Conservation (phyloP, 257 asterid species). For the Gentiana macrophylla region DNA sequence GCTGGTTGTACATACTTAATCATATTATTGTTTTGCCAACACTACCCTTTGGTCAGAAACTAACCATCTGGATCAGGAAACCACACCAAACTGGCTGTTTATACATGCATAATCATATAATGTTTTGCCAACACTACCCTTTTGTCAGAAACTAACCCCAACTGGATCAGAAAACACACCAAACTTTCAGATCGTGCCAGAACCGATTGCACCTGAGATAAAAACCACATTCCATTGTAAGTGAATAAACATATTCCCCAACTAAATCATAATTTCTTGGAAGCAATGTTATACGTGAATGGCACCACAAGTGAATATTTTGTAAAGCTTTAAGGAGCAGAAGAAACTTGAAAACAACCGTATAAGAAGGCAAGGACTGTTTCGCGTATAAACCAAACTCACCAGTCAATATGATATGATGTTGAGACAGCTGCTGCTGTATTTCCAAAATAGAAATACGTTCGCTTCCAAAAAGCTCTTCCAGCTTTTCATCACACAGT, state of each 20-base stretch:
- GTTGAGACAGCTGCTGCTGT: slow-evolving; percentile 49
- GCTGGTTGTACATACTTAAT: background rate
- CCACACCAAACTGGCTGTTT: background rate
- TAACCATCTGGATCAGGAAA: slow-evolving; percentile 16
- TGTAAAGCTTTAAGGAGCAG: background rate
- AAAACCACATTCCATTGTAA: no score
- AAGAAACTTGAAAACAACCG: background rate
- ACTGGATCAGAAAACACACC: background rate
- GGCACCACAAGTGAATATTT: no score
- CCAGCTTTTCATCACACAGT: slow-evolving; percentile 49
- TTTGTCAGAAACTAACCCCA: no score
- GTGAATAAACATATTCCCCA: no score
- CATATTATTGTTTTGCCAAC: slow-evolving; percentile 3
- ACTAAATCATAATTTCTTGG: no score
- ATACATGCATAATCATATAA: no score
- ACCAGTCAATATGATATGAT: slow-evolving; percentile 39
- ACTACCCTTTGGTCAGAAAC: slow-evolving; percentile 21
- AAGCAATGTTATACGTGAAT: no score
- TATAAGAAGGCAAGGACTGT: no score
- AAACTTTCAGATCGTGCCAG: slow-evolving; percentile 23
- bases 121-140: no score
- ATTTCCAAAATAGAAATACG: slow-evolving; percentile 51
- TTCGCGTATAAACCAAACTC: background rate
- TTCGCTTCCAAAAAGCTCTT: slow-evolving; percentile 58
- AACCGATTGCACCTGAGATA: background rate